Evolutionary conservation across 176 grass and related monocot species (phyloP).

Genomic region (Oryza australiensis): DNA sequence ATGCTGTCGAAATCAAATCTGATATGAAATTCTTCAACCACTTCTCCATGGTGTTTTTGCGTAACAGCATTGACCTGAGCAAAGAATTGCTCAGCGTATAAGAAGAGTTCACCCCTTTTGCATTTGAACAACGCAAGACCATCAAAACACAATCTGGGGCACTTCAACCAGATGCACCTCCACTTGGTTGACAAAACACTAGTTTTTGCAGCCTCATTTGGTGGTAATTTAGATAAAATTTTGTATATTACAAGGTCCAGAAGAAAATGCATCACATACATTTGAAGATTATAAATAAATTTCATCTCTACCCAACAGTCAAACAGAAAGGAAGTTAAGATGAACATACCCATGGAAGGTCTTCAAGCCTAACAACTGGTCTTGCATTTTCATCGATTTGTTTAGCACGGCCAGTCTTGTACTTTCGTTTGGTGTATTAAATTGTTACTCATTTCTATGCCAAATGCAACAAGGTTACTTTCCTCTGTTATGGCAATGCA

Average conservation of each 20-base stretch:
- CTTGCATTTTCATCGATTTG: not conserved
- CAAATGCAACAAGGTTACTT: not conserved
- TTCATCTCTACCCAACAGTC: not conserved
- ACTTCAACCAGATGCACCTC: not conserved
- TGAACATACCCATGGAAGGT: not conserved
- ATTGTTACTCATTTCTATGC: not conserved
- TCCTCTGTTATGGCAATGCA: too few species aligned
- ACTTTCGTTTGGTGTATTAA: not conserved
- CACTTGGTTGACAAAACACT: not conserved
- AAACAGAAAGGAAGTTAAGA: not conserved
- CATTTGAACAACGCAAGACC: not conserved
- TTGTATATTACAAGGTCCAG: too few species aligned
- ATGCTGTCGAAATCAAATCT: constrained; percentile 1
- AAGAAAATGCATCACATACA: not conserved
- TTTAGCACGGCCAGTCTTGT: not conserved
- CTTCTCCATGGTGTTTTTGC: not conserved
- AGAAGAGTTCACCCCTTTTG: not conserved
- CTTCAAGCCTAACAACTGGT: not conserved
- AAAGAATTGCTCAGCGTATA: not conserved
- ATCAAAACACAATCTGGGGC: constrained; percentile 7
- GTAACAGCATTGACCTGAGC: not conserved
- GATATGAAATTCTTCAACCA: not conserved
- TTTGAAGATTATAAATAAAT: not conserved
- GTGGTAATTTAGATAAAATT: not conserved
- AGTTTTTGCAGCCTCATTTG: constrained; percentile 5